Evolutionary conservation across 768 basidiomycete genomes (phyloP).

Genomic region (Macrocybe gigantea): DNA sequence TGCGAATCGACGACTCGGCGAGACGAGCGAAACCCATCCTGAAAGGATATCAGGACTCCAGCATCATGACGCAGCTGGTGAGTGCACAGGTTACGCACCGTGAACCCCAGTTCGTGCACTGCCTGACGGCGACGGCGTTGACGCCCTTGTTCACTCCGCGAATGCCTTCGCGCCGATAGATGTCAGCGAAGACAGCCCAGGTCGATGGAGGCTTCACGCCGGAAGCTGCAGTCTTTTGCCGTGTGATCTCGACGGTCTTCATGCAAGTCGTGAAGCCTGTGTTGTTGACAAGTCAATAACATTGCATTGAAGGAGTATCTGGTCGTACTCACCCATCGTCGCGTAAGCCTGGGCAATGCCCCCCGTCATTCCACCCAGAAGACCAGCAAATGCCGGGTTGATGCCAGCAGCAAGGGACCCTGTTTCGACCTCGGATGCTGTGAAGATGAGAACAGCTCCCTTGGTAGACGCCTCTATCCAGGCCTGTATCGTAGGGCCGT

Average conservation of each 20-base stretch:
- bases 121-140: constrained; percentile 87
- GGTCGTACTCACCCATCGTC: constrained; percentile 84
- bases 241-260: constrained; percentile 98
- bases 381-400: constrained; percentile 76
- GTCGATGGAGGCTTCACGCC: constrained; percentile 89
- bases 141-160: constrained; percentile 99
- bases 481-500: constrained; percentile 46
- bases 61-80: not conserved
- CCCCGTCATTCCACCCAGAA: constrained; percentile 96
- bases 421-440: constrained; percentile 91
- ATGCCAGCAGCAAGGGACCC: constrained; percentile 59
- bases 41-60: not conserved
- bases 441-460: constrained; percentile 92
- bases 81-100: constrained; percentile 45
- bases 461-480: constrained; percentile 99
- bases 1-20: constrained; percentile 77
- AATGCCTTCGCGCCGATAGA: constrained; percentile 90
- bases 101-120: constrained; percentile 92
- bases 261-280: constrained; percentile 97
- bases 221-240: constrained; percentile 82
- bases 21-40: constrained; percentile 97
- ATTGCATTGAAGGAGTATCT: constrained; percentile 8
- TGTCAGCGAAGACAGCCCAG: constrained; percentile 92
- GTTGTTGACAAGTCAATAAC: not conserved
- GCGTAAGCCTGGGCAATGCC: constrained; percentile 98